Base-by-base conservation (phyloP, 164 flowering plant species). In the Macadamia tetraphylla region DNA sequence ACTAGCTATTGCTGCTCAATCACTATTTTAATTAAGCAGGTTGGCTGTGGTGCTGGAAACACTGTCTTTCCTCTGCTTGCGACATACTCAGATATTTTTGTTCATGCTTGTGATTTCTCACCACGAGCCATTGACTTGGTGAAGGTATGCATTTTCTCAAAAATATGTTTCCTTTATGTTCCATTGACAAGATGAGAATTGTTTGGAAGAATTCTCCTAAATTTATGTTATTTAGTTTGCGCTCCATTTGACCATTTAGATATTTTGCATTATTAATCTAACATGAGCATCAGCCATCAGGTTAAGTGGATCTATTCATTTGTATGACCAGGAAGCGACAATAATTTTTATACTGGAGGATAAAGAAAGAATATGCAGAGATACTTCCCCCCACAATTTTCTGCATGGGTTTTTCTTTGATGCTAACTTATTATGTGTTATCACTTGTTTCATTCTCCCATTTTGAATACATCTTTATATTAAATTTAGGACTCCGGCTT, bases 41-140 rank as follows among this genome's bases (percentile, higher is more conserved):
- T 92, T 79, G 98, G 99, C 46, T 94, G 99, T 81, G 99, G 99
- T 71, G 97, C 88, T 77, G 99, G 99, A 71, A 94, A 94, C 73
- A 92, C 97, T 9, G 75, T 90, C 61, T 92, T 87, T 80, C 99
- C 99, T 51, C 75, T 94, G 77, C 48, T 88, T 74, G 87, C 88
- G 3, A 80, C 90, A 10, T 90, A 84, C 73, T 91, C 86, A 8
- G 79, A 88, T 76, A 75, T 89, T 51, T 92, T 85, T 81, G 83
- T 90, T 32, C 84, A 94, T 81, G 99, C 90, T 1, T 92, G 98
- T 78, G 99, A 94, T 81, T 94, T 94, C 78, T 94, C 99, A 59
- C 85, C 86, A 51, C 94, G 96, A 56, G 98, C 99, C 29, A 77
- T 94, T 69, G 73, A 87, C 67, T 82, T 94, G 81, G 96, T 94